These are phyloP conservation scores for Apocynum venetum DNA, from an alignment of 257 asterid genomes.

Conservation along the genomic window DNA sequence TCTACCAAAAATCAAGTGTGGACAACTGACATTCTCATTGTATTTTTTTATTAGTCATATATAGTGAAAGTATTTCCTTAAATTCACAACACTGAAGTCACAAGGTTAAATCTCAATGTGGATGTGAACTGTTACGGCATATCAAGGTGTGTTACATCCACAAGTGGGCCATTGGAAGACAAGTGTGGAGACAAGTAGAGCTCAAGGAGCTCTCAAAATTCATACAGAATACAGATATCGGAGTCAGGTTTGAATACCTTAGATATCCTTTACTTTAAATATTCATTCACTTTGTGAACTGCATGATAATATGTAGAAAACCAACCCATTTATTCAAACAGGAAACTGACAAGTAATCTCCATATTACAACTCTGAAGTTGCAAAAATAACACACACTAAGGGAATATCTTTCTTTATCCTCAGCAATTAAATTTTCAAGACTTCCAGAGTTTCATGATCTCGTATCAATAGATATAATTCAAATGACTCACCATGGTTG, in stretches of 20 bases:
- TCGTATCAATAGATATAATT: background rate
- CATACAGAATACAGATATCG: background rate
- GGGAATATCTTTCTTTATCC: background rate
- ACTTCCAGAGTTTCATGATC: background rate
- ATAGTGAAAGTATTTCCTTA: background rate
- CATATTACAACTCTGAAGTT: background rate
- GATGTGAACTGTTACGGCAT: background rate
- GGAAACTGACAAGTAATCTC: background rate
- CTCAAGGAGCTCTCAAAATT: background rate
- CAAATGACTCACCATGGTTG: constrained; percentile 53
- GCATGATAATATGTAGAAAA: background rate
- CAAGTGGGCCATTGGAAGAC: background rate
- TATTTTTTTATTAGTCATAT: background rate
- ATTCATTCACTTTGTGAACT: background rate
- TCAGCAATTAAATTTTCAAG: background rate
- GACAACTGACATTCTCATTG: background rate
- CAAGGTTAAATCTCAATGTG: background rate
- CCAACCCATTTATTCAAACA: background rate
- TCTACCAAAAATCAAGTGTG: background rate
- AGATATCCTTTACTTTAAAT: background rate
- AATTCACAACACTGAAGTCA: background rate
- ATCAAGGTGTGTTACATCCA: background rate
- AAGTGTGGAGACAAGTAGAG: background rate
- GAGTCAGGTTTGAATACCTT: background rate
- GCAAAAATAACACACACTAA: background rate